Evolutionary conservation across 2,329 filamentous ascomycete genomes (phyloP), one percentile per base, ranked within the genome.

Genomic region (Delphinella strobiligena): DNA sequence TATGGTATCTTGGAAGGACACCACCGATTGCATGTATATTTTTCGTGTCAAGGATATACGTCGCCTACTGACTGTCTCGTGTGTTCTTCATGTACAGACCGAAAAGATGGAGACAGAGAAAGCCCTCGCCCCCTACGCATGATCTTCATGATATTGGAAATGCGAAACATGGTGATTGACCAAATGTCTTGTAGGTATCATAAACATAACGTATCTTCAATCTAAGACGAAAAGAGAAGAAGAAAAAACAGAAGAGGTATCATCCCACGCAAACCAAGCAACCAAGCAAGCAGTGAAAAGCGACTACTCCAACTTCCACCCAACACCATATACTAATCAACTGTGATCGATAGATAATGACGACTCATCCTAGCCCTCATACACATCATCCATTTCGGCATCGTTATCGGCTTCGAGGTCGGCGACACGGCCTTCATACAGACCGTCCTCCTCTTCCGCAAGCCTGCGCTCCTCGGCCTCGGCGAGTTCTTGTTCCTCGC

Each of bases 401-500:
- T 27, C 22, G 7, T 7, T 12, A 27, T 27, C 22, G 12, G 7
- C 22, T 27, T 27, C 22, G 12, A 12, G 7, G 12, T 27, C 22
- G 12, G 7, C 22, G 7, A 7, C 22, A 27, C 7, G 7, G 12
- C 22, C 22, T 27, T 27, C 22, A 12, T 27, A 27, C 22, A 27
- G 22, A 7, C 22, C 22, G 7, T 27, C 7, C 12, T 27, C 22
- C 22, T 27, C 22, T 12, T 27, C 22, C 7, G 22, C 22, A 12
- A 27, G 22, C 22, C 22, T 7, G 7, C 22, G 22, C 22, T 27
- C 22, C 22, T 27, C 22, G 22, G 22, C 22, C 27, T 49, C 46
- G 12, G 41, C 47, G n/a, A 44, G 47, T 37, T 67, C 66, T 45
- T 73, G 54, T 52, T 72, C 71, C 47, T 64, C 61, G 51, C 65